These are phyloP conservation scores for Boletus rubroflammeus DNA, from an alignment of 768 basidiomycete species.

Conservation along the genomic window DNA sequence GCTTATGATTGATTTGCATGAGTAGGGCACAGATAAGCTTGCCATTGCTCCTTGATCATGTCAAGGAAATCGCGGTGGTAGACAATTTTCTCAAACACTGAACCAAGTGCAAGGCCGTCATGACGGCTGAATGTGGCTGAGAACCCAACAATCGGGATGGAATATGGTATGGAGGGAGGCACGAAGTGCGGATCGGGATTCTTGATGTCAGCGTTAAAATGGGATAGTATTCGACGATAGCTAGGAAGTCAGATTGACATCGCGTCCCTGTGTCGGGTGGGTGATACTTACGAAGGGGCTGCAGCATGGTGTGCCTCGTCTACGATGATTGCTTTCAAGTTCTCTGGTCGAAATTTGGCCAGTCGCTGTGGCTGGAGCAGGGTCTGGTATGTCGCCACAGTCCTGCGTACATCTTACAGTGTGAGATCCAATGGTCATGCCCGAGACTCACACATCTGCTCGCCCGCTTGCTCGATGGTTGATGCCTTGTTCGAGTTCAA, in stretches of 20 bases:
- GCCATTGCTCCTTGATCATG: slow-evolving; percentile 94
- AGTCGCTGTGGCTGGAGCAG: slow-evolving; percentile 60
- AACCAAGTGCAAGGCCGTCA: slow-evolving; percentile 84
- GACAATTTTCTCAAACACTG: slow-evolving; percentile 87
- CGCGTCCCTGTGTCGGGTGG: not conserved
- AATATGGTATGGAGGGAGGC: slow-evolving; percentile 39
- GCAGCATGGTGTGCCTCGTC: slow-evolving; percentile 97
- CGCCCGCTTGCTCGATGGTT: slow-evolving; percentile 70
- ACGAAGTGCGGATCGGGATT: slow-evolving; percentile 45
- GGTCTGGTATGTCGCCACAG: slow-evolving; percentile 88
- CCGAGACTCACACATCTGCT: slow-evolving; percentile 69
- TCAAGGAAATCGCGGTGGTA: slow-evolving; percentile 88
- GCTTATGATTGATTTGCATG: not conserved
- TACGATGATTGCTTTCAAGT: slow-evolving; percentile 73
- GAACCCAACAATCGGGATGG: slow-evolving; percentile 86
- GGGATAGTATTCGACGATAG: slow-evolving; percentile 79
- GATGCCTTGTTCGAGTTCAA: slow-evolving; percentile 90
- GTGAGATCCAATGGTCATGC: not conserved
- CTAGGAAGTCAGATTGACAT: slow-evolving; percentile 33
- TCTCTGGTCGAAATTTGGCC: slow-evolving; percentile 67
- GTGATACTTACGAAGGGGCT: slow-evolving; percentile 73
- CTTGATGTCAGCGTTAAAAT: slow-evolving; percentile 69
- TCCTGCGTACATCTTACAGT: slow-evolving; percentile 40
- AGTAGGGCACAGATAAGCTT: slow-evolving; percentile 2
- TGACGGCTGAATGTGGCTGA: slow-evolving; percentile 93